Conservation (phyloP, 2,329 filamentous ascomycete species). For the Erysiphe neolycopersici region DNA sequence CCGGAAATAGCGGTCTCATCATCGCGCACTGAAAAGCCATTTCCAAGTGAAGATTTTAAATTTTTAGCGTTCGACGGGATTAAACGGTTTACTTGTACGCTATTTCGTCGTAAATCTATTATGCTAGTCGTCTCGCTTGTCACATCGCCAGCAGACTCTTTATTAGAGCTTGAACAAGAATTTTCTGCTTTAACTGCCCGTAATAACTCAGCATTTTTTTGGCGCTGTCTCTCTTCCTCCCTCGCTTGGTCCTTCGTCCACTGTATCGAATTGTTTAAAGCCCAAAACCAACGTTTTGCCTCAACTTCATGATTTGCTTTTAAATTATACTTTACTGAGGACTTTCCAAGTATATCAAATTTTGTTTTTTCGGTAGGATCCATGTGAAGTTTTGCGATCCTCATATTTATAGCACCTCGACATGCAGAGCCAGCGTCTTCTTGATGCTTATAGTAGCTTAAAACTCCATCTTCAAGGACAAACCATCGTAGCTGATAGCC, state of each 20-base stretch:
- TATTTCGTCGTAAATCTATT: conserved; percentile 18
- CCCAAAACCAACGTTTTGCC: conserved; percentile 97
- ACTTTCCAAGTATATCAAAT: conserved; percentile 95
- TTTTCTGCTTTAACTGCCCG: conserved; percentile 60
- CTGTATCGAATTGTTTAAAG: conserved; percentile 93
- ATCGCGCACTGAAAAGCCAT: conserved; percentile 19
- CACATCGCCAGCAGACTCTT: conserved; percentile 5
- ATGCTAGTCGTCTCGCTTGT: conserved; percentile 7
- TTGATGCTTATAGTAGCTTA: conserved; percentile 98
- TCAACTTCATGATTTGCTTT: conserved; percentile 97
- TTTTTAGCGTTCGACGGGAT: conserved; percentile 7
- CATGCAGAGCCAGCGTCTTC: conserved; percentile 92
- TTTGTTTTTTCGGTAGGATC: conserved; percentile 91
- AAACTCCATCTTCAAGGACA: conserved; percentile 82
- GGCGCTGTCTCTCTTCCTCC: conserved; percentile 57
- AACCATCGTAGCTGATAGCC: conserved; percentile 97
- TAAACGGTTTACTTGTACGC: conserved; percentile 15
- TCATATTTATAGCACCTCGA: conserved; percentile 96
- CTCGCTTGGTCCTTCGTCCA: conserved; percentile 94
- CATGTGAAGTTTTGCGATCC: conserved; percentile 84
- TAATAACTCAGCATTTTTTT: conserved; percentile 47
- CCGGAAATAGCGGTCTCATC: conserved; percentile 25
- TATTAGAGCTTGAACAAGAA: conserved; percentile 16
- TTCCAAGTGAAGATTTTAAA: conserved; percentile 11
- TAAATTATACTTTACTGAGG: conserved; percentile 91